These are phyloP conservation scores for Mycena sp. DNA, from an alignment of 1,284 basidiomycete genomes.

Conservation along the genomic window DNA sequence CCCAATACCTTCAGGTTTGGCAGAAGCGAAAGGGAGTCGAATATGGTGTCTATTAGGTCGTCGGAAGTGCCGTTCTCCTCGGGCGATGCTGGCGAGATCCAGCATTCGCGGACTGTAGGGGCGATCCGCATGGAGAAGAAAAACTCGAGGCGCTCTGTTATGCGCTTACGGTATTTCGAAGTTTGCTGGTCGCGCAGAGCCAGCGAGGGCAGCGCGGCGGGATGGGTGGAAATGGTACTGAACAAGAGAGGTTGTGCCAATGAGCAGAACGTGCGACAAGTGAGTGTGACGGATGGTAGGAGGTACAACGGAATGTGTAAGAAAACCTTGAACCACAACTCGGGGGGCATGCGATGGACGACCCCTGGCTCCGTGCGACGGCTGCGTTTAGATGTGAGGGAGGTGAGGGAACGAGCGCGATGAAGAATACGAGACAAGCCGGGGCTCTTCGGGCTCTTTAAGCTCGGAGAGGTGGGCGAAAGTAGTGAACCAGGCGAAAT, in stretches of 20 bases:
- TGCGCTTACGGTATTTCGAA: slow-evolving; percentile 20
- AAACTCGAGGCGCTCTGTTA: slow-evolving; percentile 20
- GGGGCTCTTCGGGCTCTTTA: slow-evolving; percentile 16
- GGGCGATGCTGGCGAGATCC: slow-evolving; percentile 5
- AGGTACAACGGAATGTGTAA: slow-evolving; percentile 19
- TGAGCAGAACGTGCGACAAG: slow-evolving; percentile 15
- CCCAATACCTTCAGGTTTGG: slow-evolving; percentile 19
- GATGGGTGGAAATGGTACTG: slow-evolving; percentile 26
- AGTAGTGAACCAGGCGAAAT: neutral
- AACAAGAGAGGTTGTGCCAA: slow-evolving; percentile 26
- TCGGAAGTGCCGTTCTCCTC: slow-evolving; percentile 19
- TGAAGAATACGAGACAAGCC: slow-evolving; percentile 9
- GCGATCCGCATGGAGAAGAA: slow-evolving; percentile 21
- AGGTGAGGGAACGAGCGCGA: slow-evolving; percentile 16
- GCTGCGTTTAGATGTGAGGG: slow-evolving; percentile 13
- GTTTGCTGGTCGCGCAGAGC: neutral
- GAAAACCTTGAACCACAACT: slow-evolving; percentile 27
- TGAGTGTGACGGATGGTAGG: slow-evolving; percentile 21
- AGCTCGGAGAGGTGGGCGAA: neutral
- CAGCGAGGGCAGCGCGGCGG: neutral
- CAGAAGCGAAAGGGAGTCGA: slow-evolving; percentile 12
- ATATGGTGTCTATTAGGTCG: slow-evolving; percentile 23
- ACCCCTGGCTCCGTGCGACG: neutral
- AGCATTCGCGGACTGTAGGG: slow-evolving; percentile 12
- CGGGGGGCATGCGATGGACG: slow-evolving; percentile 14